phyloP scores from a whole-genome alignment of 441 rosid species.

The Breynia disticha region DNA sequence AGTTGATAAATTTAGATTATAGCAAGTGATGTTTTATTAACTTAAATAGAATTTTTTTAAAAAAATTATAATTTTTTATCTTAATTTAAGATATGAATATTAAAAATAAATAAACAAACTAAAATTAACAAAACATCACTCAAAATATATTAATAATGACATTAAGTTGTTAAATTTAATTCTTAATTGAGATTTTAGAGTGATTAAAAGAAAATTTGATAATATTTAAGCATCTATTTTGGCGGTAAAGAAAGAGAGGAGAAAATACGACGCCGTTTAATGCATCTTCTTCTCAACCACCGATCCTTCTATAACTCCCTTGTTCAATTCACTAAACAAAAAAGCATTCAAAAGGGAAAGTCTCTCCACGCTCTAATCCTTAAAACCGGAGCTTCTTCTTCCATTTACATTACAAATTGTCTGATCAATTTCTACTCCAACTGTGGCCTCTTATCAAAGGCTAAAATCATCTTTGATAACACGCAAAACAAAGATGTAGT shows the following conservation, averaged over 20 bases:
- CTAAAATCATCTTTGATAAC: conserved; percentile 42
- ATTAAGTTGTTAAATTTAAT: too few species aligned
- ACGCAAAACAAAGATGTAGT: conserved; percentile 47
- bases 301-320: conserved; percentile 36
- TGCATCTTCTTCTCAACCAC: conserved; percentile 24
- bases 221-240: neutral
- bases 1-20: too few species aligned
- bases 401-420: conserved; percentile 42
- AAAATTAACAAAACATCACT: too few species aligned
- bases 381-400: conserved; percentile 27
- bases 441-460: conserved; percentile 40
- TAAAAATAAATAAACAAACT: too few species aligned
- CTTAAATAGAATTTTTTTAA: too few species aligned
- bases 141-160: too few species aligned
- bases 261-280: conserved; percentile 9
- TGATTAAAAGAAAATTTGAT: too few species aligned
- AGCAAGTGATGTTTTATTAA: too few species aligned
- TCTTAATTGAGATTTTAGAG: too few species aligned
- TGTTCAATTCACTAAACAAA: conserved; percentile 31
- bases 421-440: conserved; percentile 67
- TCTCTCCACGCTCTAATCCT: conserved; percentile 52
- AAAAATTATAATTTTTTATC: too few species aligned
- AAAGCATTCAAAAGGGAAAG: conserved; percentile 38
- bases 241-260: neutral
- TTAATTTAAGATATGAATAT: too few species aligned